phyloP scores from a whole-genome alignment of 129 eudicot genomes.

The Heracleum sosnowskyi region DNA sequence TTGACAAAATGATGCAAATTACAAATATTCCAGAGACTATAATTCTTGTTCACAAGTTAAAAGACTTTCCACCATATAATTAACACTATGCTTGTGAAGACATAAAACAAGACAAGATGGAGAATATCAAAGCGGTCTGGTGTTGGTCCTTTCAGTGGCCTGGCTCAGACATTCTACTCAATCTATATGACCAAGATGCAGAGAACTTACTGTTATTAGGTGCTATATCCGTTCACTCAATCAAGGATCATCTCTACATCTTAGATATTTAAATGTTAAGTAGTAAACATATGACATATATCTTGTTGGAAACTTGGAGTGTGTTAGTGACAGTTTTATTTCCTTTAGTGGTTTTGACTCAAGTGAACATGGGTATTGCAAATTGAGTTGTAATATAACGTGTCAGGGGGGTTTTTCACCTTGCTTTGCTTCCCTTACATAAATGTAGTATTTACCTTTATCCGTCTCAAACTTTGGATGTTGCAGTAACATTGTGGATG shows the following conservation, averaged over 20 bases:
- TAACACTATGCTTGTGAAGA: neutral
- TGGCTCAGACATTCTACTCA: neutral
- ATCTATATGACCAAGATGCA: neutral
- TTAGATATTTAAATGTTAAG: neutral
- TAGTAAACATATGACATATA: neutral
- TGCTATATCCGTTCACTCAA: neutral
- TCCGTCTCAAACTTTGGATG: constrained; percentile 5
- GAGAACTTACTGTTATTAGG: neutral
- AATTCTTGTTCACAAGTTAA: neutral
- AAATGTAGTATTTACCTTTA: neutral
- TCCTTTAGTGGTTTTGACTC: neutral
- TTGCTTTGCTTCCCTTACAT: neutral
- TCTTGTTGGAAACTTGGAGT: neutral
- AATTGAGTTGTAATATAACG: neutral
- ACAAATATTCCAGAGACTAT: neutral
- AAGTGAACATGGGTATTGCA: neutral
- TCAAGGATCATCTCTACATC: neutral
- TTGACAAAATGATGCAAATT: neutral
- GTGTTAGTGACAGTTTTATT: neutral
- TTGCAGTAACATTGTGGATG: constrained; percentile 86
- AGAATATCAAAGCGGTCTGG: neutral
- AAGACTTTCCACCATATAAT: too few relatives aligned
- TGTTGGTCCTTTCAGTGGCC: neutral
- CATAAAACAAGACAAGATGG: neutral
- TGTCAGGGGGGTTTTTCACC: neutral